Evolutionary conservation across 2,329 filamentous ascomycete genomes (phyloP).

Genomic region (Neodidymelliopsis sp.): DNA sequence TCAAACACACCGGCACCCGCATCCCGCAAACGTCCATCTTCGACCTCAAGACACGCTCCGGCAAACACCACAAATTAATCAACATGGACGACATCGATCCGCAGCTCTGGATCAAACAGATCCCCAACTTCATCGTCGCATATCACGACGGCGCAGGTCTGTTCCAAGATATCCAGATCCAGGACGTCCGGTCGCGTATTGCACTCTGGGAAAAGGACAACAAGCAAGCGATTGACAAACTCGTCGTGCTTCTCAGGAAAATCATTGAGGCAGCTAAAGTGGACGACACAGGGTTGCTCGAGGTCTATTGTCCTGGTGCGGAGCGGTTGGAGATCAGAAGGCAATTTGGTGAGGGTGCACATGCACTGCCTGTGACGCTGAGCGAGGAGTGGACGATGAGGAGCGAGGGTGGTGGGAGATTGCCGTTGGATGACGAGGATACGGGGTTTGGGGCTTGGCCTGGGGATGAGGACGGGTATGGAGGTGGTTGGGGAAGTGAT

Average conservation of each 20-base stretch:
- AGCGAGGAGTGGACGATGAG: slow-evolving; percentile 21
- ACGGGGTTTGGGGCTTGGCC: neutral
- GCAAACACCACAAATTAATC: slow-evolving; percentile 37
- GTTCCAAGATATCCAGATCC: slow-evolving; percentile 54
- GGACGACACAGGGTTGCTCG: slow-evolving; percentile 33
- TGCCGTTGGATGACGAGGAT: neutral
- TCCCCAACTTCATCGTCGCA: slow-evolving; percentile 60
- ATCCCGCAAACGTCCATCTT: slow-evolving; percentile 57
- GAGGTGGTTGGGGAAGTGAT: slow-evolving; percentile 7
- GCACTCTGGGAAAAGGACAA: slow-evolving; percentile 55
- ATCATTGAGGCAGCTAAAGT: slow-evolving; percentile 38
- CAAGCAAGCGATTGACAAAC: slow-evolving; percentile 30
- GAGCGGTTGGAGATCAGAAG: slow-evolving; percentile 47
- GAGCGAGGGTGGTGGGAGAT: neutral
- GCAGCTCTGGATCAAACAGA: slow-evolving; percentile 60
- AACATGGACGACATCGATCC: slow-evolving; percentile 54
- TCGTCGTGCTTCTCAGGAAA: slow-evolving; percentile 41
- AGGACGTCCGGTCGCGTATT: slow-evolving; percentile 49
- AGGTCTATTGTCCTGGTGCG: slow-evolving; percentile 43
- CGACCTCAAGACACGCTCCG: slow-evolving; percentile 61
- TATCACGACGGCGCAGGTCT: slow-evolving; percentile 54
- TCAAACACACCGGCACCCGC: slow-evolving; percentile 28
- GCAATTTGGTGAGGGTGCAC: slow-evolving; percentile 33
- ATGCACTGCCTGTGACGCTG: slow-evolving; percentile 30
- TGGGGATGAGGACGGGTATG: neutral